Evolutionary conservation across 257 asterid species (phyloP), one percentile per base, ranked within the genome.

Genomic region (Solanum lignicaule): DNA sequence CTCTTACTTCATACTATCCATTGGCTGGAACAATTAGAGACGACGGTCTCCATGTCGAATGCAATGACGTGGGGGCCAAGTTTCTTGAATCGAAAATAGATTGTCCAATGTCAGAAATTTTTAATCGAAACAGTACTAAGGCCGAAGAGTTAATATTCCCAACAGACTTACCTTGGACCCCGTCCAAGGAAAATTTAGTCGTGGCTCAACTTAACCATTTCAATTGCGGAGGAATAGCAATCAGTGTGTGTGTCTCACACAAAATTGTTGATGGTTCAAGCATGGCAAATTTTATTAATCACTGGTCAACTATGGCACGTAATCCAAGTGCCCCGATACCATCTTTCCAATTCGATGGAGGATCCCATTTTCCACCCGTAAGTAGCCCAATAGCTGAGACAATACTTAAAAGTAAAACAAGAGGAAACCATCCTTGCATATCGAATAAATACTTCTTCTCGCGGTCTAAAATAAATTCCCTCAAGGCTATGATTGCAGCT

Each of bases 51-150:
- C 62, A 3, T 10, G 55, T 88, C 7, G 88, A 74, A 38, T 84
- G 90, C 55, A 84, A 84, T 36, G 88, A 88, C 43, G n/a, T n/a
- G 21, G 88, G 90, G 9, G 82, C 43, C 3, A 52, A 85, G 11
- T 33, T 84, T 18, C 62, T 39, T 6, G 55, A 73, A 85, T 62
- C 6, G 9, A 23, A 71, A 39, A 60, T 88, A 18, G 52, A 74
- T 6, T 78, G 43, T 13, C 27, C 82, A 60, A 36, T 88, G 86
- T 38, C 69, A 11, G 43, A 88, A 38, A 21, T 85, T 21, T 33
- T 88, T 16, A 7, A 74, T 12, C 14, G 20, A 3, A 13, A 29
- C 5, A 66, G 36, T 68, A 6, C 29, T 9, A 11, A 13, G 5
- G 78, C 65, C 5, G 32, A 58, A 18, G 52, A 83, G 4, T 5